Base-by-base conservation (phyloP, 2,329 filamentous ascomycete genomes). In the Trichoderma atrobrunneum region DNA sequence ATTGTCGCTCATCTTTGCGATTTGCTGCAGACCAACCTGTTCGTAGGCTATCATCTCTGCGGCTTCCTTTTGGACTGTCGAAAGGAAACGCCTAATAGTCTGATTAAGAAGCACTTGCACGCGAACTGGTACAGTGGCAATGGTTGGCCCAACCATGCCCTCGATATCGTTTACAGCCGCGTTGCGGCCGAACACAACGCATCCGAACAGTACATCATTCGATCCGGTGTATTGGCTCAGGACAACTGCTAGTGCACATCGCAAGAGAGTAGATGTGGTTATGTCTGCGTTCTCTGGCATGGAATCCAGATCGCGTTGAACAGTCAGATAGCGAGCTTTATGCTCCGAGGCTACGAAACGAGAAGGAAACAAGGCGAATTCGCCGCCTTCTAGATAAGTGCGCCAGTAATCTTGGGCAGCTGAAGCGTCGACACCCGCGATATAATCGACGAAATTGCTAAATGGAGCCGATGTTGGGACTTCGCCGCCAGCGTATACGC, bases 181-280 rank as follows among this genome's bases (percentile, higher is more conserved):
- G 3, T 77, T 73, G 0, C 78, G 76, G 1, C 79, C 79, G 0
- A 74, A 76, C 0, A 77, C 62, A 6, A 76, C 74, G 2, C 74
- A 66, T 2, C 78, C 79, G 48, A 79, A 80, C 18, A 78, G 16
- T 5, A 79, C 68, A 16, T 51, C 48, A n/a, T 51, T 10, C 2
- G 72, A 73, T 7, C 67, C 73, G 2, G 72, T 67, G 26, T 71
- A 67, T 26, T 71, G 65, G 26, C 71, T 73, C 3, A 73, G 28
- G 16, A 69, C 8, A 18, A 71, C 18, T 7, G 74, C 74, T 72
- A 72, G 72, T n/a, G 74, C 73, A 1, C 39, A 51, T 7, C 65
- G 65, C 7, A 69, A 39, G 16, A 69, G 26, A n/a, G 51, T 69
- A 12, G 65, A 34, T 34, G 63, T 34, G 28, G 28, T 30, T 30